Conservation (phyloP, 306 rosid species). For the Crotalaria pallida region DNA sequence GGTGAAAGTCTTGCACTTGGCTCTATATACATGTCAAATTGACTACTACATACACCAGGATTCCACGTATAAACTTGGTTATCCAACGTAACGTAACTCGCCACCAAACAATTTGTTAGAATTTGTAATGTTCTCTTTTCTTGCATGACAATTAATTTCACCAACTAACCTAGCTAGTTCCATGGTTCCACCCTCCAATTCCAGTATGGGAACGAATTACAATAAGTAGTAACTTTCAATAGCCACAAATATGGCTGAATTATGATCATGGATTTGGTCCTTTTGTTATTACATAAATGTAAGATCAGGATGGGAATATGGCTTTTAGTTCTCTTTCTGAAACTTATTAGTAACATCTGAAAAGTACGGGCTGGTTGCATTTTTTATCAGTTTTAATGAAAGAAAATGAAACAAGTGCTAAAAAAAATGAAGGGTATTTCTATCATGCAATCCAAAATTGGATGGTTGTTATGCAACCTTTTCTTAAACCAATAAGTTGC, state of each 20-base stretch:
- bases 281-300: not conserved
- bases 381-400: not conserved
- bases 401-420: not conserved
- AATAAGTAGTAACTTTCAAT: not conserved
- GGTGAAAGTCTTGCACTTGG: slow-evolving; percentile 21
- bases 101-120: slow-evolving; percentile 31
- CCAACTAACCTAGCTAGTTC: slow-evolving; percentile 31
- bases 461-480: too few relatives aligned
- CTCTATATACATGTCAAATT: not conserved
- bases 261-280: not conserved
- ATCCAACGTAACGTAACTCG: slow-evolving; percentile 24
- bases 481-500: too few relatives aligned
- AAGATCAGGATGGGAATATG: not conserved
- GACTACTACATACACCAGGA: not conserved
- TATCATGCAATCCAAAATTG: too few relatives aligned
- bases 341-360: not conserved
- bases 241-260: not conserved
- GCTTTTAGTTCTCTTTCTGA: not conserved
- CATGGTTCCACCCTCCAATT: not conserved
- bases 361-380: not conserved
- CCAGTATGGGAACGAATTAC: not conserved
- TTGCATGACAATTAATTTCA: slow-evolving; percentile 15
- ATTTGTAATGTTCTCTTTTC: not conserved
- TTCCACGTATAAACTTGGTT: slow-evolving; percentile 29
- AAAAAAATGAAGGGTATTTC: not conserved